Percentiles rank a stretch among this genome's conserved stretches.
These are phyloP conservation scores for Mycena kentingensis DNA, from an alignment of 768 basidiomycete species.

Conservation along the genomic window DNA sequence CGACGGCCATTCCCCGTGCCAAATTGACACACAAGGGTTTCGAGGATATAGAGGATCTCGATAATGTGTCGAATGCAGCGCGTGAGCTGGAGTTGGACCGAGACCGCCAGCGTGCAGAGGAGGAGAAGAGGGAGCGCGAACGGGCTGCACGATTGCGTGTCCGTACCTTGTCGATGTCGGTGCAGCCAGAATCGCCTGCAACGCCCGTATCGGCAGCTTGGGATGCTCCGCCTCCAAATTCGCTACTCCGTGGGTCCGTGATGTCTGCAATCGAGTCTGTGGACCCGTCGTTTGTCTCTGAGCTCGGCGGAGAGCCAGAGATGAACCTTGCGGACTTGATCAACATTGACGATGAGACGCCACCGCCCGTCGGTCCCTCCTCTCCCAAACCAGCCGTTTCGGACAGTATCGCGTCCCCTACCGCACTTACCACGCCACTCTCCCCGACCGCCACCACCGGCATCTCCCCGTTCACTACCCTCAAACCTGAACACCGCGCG, in stretches of 20 bases:
- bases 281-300: conserved; percentile 30
- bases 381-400: conserved; percentile 15
- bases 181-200: conserved; percentile 73
- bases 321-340: conserved; percentile 75
- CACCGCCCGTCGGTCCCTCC: conserved; percentile 24
- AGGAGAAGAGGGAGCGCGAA: conserved; percentile 71
- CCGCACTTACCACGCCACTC: conserved; percentile 23
- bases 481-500: conserved; percentile 46
- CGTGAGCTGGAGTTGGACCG: conserved; percentile 60
- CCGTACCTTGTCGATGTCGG: conserved; percentile 57
- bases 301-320: conserved; percentile 52
- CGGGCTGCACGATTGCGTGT: conserved; percentile 59
- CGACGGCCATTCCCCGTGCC: conserved; percentile 56
- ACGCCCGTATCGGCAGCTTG: conserved; percentile 51
- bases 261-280: conserved; percentile 31
- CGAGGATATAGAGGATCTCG: conserved; percentile 84
- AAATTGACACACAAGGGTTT: conserved; percentile 94
- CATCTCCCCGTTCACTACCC: conserved; percentile 50
- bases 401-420: conserved; percentile 24
- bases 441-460: conserved; percentile 36
- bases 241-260: conserved; percentile 51
- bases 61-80: conserved; percentile 34
- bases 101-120: conserved; percentile 65
- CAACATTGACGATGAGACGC: conserved; percentile 69
- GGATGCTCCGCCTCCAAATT: conserved; percentile 62